phyloP scores from a whole-genome alignment of 805 yeast species.

The Ogataea glucozyma region DNA sequence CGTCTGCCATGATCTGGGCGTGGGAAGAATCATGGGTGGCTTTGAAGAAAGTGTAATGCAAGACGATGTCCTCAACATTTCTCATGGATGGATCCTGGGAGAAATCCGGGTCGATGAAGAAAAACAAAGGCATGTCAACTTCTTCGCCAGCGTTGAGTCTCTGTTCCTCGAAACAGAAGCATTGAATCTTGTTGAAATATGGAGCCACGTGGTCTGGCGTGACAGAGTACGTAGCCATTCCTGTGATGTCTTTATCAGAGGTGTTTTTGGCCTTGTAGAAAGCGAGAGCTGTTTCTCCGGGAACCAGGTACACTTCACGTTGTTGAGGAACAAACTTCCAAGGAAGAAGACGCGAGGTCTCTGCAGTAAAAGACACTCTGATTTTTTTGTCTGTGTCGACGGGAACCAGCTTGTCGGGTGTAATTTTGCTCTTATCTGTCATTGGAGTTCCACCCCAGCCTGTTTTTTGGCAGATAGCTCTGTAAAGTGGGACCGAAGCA shows the following conservation, averaged over 20 bases:
- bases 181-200: constrained; percentile 94
- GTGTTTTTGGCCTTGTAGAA: constrained; percentile 89
- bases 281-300: constrained; percentile 97
- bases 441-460: constrained; percentile 97
- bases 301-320: constrained; percentile 85
- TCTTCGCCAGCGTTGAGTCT: constrained; percentile 92
- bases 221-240: constrained; percentile 98
- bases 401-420: constrained; percentile 84
- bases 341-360: constrained; percentile 85
- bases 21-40: constrained; percentile 41
- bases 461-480: constrained; percentile 89
- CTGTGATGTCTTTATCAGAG: constrained; percentile 87
- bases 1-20: constrained; percentile 28
- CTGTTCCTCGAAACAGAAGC: constrained; percentile 98
- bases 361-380: constrained; percentile 85
- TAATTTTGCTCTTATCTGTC: constrained; percentile 76
- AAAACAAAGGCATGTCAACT: constrained; percentile 98
- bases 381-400: constrained; percentile 83
- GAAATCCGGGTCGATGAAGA: constrained; percentile 94
- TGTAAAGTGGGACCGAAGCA: constrained; percentile 88
- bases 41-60: constrained; percentile 90
- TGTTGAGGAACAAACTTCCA: constrained; percentile 97
- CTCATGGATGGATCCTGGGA: constrained; percentile 92
- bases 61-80: constrained; percentile 82
- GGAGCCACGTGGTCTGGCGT: constrained; percentile 96